These are phyloP conservation scores for Acacia pycnantha DNA, from an alignment of 331 rosid genomes.

Conservation along the genomic window DNA sequence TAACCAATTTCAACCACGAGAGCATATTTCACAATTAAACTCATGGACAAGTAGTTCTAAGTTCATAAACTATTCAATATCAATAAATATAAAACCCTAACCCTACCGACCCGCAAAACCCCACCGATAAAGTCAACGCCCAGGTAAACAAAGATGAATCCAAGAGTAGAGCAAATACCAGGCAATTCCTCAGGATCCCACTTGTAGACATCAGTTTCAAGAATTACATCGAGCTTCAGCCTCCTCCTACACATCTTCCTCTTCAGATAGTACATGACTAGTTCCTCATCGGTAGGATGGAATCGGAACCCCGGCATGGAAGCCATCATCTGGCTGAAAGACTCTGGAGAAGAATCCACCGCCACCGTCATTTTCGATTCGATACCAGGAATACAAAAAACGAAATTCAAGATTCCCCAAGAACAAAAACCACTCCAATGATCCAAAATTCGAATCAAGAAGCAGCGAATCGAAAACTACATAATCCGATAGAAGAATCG, in stretches of 20 bases:
- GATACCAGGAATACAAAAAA: not conserved
- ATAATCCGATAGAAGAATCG: not conserved
- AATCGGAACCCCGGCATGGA: conserved; percentile 72
- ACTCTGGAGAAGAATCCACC: conserved; percentile 25
- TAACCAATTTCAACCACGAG: not conserved
- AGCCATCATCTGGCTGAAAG: conserved; percentile 29
- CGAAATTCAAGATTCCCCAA: not conserved
- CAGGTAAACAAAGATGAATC: not conserved
- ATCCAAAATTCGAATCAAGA: not conserved
- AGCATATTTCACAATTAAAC: not conserved
- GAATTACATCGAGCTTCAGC: conserved; percentile 49
- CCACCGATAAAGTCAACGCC: not conserved
- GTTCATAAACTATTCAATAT: not conserved
- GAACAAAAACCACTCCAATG: not conserved
- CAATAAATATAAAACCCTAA: not conserved
- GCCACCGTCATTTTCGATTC: conserved; percentile 26
- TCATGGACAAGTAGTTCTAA: not conserved
- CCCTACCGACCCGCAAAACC: not conserved
- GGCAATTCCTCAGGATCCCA: conserved; percentile 72
- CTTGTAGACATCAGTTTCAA: conserved; percentile 63
- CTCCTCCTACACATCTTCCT: conserved; percentile 56
- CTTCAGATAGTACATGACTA: conserved; percentile 59
- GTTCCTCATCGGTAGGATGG: conserved; percentile 70
- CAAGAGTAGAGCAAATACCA: conserved; percentile 32
- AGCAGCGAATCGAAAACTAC: not conserved